A percentile compares a stretch with the other conserved stretches of the same genome.
These are phyloP conservation scores for Cryptococcus jaspeensis DNA, from an alignment of 1,284 basidiomycete genomes.

Conservation along the genomic window DNA sequence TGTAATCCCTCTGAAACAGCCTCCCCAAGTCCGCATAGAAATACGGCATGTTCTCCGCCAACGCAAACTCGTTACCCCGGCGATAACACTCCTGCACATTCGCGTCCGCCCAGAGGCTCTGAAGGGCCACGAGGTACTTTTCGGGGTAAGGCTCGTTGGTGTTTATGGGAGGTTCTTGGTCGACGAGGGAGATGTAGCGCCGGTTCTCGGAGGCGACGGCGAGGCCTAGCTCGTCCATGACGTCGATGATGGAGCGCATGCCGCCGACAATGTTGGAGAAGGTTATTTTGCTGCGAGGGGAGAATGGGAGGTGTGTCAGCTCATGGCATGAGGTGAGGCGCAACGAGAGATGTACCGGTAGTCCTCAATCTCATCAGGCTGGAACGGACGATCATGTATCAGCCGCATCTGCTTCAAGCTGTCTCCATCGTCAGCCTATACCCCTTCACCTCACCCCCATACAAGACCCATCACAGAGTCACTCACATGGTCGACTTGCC, in stretches of 20 bases:
- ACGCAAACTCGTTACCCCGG: constrained; percentile 28
- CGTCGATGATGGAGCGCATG: constrained; percentile 75
- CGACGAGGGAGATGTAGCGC: constrained; percentile 60
- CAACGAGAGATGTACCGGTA: constrained; percentile 30
- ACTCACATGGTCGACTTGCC: constrained; percentile 74
- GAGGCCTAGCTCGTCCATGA: constrained; percentile 83
- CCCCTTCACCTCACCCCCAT: background rate
- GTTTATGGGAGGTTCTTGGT: constrained; percentile 67
- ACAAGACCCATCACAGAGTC: background rate
- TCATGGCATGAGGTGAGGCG: background rate
- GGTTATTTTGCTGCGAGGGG: constrained; percentile 69
- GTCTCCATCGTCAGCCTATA: background rate
- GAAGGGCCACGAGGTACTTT: constrained; percentile 57
- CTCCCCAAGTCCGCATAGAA: constrained; percentile 77
- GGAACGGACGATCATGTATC: constrained; percentile 43
- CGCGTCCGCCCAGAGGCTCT: constrained; percentile 72
- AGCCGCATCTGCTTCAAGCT: constrained; percentile 48
- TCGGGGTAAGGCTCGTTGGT: constrained; percentile 62
- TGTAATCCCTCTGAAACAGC: constrained; percentile 70
- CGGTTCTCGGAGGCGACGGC: constrained; percentile 64
- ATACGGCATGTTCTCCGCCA: constrained; percentile 44
- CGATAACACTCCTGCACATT: constrained; percentile 68
- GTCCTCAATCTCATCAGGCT: constrained; percentile 43
- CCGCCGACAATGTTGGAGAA: constrained; percentile 88
- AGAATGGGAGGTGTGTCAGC: constrained; percentile 16